phyloP scores from a whole-genome alignment of 78 protist species.

The Dictyostelium capitatum region DNA sequence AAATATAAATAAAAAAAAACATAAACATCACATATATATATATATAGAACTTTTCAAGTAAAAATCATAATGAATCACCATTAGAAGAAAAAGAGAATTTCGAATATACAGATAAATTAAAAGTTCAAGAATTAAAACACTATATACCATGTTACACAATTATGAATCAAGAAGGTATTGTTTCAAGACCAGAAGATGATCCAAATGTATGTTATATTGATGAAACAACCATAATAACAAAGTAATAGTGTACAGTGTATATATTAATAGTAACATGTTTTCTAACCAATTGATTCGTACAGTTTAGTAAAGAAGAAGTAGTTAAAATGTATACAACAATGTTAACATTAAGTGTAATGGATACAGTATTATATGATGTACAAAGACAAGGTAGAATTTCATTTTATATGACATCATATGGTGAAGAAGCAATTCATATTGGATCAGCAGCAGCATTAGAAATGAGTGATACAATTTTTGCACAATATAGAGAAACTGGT shows the following conservation, averaged over 20 bases:
- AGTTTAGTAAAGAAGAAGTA: slow-evolving; percentile 81
- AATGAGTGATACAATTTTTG: slow-evolving; percentile 89
- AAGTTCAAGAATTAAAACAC: slow-evolving; percentile 40
- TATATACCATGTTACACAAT: slow-evolving; percentile 73
- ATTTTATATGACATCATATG: slow-evolving; percentile 97
- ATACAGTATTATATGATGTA: slow-evolving; percentile 91
- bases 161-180: slow-evolving; percentile 82
- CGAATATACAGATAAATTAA: slow-evolving; percentile 49
- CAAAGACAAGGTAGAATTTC: slow-evolving; percentile 96
- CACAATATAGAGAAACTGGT: slow-evolving; percentile 96
- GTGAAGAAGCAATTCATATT: slow-evolving; percentile 94
- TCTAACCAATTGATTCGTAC: too few species aligned
- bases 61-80: neutral
- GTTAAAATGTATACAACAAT: slow-evolving; percentile 87
- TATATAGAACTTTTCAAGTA: neutral
- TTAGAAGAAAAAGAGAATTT: slow-evolving; percentile 21
- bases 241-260: neutral
- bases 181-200: slow-evolving; percentile 44
- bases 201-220: slow-evolving; percentile 84
- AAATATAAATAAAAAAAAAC: neutral
- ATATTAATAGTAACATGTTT: neutral
- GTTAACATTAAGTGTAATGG: slow-evolving; percentile 89
- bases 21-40: neutral
- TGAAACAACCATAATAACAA: too few species aligned
- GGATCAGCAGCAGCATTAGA: slow-evolving; percentile 92